phyloP scores from a whole-genome alignment of 305 asterid species.

The Solanum hybrid region DNA sequence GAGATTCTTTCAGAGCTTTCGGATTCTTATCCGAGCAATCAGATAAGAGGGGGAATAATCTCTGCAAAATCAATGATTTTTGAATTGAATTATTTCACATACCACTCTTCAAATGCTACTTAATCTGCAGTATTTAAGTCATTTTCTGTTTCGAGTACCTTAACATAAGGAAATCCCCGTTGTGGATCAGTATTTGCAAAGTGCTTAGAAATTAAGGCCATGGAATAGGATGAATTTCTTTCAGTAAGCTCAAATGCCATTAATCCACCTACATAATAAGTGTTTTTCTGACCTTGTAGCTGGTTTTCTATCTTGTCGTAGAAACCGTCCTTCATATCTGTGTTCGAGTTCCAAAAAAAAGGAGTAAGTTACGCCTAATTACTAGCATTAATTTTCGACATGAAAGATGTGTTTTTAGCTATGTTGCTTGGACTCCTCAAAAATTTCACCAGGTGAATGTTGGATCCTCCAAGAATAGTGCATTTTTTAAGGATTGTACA shows the following conservation, averaged over 20 bases:
- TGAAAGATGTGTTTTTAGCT: background rate
- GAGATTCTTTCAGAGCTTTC: constrained; percentile 26
- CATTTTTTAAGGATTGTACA: background rate
- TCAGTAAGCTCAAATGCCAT: constrained; percentile 85
- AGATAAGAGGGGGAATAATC: constrained; percentile 38
- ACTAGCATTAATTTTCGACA: background rate
- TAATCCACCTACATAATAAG: constrained; percentile 69
- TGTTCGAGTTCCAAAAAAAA: background rate
- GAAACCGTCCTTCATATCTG: constrained; percentile 70
- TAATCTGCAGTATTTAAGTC: background rate
- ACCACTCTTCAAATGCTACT: background rate
- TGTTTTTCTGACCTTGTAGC: constrained; percentile 63
- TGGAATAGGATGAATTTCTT: constrained; percentile 66
- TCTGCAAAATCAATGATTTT: constrained; percentile 29
- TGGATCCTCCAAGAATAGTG: background rate
- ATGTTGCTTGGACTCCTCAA: background rate
- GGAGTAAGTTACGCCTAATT: background rate
- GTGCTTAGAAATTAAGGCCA: constrained; percentile 49
- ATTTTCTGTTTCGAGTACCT: constrained; percentile 35
- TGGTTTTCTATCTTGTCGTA: constrained; percentile 49
- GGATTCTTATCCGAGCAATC: constrained; percentile 27
- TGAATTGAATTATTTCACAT: background rate
- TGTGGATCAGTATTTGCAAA: constrained; percentile 43
- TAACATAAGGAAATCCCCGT: constrained; percentile 56
- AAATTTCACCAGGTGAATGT: background rate